Conservation (phyloP, 2,329 filamentous ascomycete genomes). For the Talaromyces sp. region DNA sequence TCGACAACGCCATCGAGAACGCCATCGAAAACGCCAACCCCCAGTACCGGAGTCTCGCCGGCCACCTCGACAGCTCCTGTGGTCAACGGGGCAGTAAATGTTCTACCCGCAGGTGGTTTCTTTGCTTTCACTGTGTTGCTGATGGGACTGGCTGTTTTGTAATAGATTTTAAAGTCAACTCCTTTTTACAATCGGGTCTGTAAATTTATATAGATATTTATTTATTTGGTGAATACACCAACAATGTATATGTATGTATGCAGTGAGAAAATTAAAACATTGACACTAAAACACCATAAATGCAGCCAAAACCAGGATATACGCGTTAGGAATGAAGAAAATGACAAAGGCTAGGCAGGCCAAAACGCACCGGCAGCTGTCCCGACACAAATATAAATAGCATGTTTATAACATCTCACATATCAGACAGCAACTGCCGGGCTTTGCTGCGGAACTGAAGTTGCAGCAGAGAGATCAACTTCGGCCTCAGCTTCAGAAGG, state of each 20-base stretch:
- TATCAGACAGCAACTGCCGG: constrained; percentile 8
- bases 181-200: not conserved
- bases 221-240: not conserved
- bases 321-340: not conserved
- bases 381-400: not conserved
- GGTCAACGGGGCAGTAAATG: not conserved
- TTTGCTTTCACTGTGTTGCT: not conserved
- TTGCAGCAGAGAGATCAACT: constrained; percentile 17
- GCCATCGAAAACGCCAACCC: not conserved
- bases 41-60: not conserved
- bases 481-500: constrained; percentile 17
- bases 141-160: not conserved
- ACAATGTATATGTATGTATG: not conserved
- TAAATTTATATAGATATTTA: not conserved
- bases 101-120: not conserved
- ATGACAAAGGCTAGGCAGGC: not conserved
- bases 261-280: not conserved
- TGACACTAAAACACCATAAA: not conserved
- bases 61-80: not conserved
- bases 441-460: constrained; percentile 10
- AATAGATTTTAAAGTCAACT: not conserved
- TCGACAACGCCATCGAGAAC: too few relatives aligned
- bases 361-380: not conserved
- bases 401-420: not conserved
- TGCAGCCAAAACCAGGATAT: not conserved